Percentiles rank a stretch among this genome's conserved stretches.
phyloP scores from a whole-genome alignment of 2,329 filamentous ascomycete species.

The Pseudocercospora macadamiae region DNA sequence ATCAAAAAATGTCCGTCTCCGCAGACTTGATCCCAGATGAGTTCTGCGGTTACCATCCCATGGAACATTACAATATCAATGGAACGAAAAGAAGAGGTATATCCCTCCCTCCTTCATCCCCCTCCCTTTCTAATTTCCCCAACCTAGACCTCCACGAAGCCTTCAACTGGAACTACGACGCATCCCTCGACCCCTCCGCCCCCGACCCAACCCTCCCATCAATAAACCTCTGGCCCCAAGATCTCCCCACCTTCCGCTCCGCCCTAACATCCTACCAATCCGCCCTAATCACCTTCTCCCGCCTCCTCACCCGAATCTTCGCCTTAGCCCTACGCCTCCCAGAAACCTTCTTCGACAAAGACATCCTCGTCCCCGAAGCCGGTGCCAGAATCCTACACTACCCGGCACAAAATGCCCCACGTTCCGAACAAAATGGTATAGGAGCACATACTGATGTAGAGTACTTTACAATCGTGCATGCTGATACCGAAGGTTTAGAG shows the following conservation, averaged over 20 bases:
- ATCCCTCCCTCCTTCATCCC: no score
- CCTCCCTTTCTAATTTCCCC: slow-evolving; percentile 55
- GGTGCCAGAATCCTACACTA: slow-evolving; percentile 43
- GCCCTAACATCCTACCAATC: slow-evolving; percentile 40
- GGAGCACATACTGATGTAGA: slow-evolving; percentile 2
- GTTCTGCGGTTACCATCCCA: slow-evolving; percentile 9
- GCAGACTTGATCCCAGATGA: slow-evolving; percentile 5
- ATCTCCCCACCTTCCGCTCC: slow-evolving; percentile 38
- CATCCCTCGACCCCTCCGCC: slow-evolving; percentile 6
- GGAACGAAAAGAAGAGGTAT: background rate
- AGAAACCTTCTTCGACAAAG: slow-evolving; percentile 41
- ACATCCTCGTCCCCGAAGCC: slow-evolving; percentile 42
- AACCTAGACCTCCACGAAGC: slow-evolving; percentile 59
- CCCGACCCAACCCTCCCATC: slow-evolving; percentile 2
- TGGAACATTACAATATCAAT: slow-evolving; percentile 5
- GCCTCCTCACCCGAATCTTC: slow-evolving; percentile 43
- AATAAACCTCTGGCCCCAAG: slow-evolving; percentile 15
- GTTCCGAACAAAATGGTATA: background rate
- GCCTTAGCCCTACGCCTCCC: slow-evolving; percentile 40
- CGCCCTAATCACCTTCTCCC: slow-evolving; percentile 38
- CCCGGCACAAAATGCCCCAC: slow-evolving; percentile 25
- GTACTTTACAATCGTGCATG: slow-evolving; percentile 1
- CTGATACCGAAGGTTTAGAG: background rate
- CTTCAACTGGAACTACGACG: slow-evolving; percentile 21
- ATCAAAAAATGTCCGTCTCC: slow-evolving; percentile 1